Evolutionary conservation across 1,284 basidiomycete genomes (phyloP), one percentile per base, ranked within the genome.

Genomic region (Golubevia pallescens): DNA sequence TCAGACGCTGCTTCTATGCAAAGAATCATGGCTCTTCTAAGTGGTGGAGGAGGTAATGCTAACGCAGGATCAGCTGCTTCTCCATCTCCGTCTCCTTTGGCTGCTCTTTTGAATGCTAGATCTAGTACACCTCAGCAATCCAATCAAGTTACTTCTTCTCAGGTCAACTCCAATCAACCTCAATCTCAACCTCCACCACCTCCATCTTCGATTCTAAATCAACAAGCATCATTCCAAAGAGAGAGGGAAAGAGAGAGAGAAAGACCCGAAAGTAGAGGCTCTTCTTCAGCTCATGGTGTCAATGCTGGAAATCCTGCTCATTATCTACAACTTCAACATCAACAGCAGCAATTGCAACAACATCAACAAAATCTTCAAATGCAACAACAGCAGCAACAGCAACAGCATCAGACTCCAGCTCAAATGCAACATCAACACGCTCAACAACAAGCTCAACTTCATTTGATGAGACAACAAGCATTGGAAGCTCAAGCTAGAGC

Each of bases 1-100:
- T 78, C 80, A 0, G 81, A 84, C 54, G 68, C 78, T 62, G 74
- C 77, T 51, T 74, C 74, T 57, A 84, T 84, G 82, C 79, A 84
- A 61, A 80, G 81, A 71, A 77, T 84, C 59, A 81, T 84, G 81
- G 79, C 82, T 21, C 73, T 81, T 71, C 65, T 83, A 63, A 69
- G 73, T 56, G 75, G 75, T 20, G 64, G 53, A 24, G 60, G 28
- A 20, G 60, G 24, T 57, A 42, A 13, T n/a, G 42, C 21, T 6
- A 20, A 42, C 20, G 23, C 52, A 32, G 64, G 61, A 57, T 21
- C 24, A 19, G 32, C 24, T 57, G 52, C 57, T 19, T 16, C 42
- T 48, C 13, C 16, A 10, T 10, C 13, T 48, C 42, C 42, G 10
- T 13, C 13, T 48, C 13, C 42, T 48, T 16, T 48, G 8, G 42